These are phyloP conservation scores for Solanum appendiculatum DNA, from an alignment of 257 asterid genomes.

Conservation along the genomic window DNA sequence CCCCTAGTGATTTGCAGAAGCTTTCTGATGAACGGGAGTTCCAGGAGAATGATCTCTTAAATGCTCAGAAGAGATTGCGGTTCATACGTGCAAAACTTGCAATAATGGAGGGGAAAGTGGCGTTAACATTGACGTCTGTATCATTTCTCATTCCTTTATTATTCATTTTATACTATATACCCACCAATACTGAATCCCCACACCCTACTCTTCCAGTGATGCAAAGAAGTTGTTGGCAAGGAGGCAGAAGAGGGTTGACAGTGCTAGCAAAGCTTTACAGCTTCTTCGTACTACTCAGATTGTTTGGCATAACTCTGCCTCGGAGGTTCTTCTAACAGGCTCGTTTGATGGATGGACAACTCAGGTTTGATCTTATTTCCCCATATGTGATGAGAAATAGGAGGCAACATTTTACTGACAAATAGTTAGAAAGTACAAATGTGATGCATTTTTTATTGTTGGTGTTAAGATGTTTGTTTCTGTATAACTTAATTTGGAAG, in stretches of 20 bases:
- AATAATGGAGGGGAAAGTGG: conserved; percentile 72
- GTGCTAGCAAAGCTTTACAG: conserved; percentile 49
- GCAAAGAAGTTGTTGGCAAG: conserved; percentile 38
- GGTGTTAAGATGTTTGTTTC: background rate
- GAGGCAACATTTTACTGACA: background rate
- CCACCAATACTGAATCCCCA: background rate
- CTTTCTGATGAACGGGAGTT: conserved; percentile 79
- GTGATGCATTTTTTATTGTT: background rate
- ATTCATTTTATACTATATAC: background rate
- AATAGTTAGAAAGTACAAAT: background rate
- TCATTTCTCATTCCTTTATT: background rate
- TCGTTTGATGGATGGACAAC: conserved; percentile 97
- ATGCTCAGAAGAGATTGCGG: conserved; percentile 53
- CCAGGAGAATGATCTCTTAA: conserved; percentile 70
- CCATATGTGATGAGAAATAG: background rate
- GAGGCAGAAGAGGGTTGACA: conserved; percentile 52
- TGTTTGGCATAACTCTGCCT: conserved; percentile 68
- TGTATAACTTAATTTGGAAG: background rate
- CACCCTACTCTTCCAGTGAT: conserved; percentile 38
- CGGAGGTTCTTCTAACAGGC: conserved; percentile 71
- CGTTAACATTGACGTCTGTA: conserved; percentile 51
- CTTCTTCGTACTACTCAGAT: conserved; percentile 54
- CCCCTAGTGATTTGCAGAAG: conserved; percentile 24
- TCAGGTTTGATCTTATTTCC: conserved; percentile 43
- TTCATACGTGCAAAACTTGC: conserved; percentile 68